A percentile compares a stretch with the other conserved stretches of the same genome.
Evolutionary conservation across 495 filamentous ascomycete species (phyloP).

Genomic region (Diplogelasinospora grovesii): DNA sequence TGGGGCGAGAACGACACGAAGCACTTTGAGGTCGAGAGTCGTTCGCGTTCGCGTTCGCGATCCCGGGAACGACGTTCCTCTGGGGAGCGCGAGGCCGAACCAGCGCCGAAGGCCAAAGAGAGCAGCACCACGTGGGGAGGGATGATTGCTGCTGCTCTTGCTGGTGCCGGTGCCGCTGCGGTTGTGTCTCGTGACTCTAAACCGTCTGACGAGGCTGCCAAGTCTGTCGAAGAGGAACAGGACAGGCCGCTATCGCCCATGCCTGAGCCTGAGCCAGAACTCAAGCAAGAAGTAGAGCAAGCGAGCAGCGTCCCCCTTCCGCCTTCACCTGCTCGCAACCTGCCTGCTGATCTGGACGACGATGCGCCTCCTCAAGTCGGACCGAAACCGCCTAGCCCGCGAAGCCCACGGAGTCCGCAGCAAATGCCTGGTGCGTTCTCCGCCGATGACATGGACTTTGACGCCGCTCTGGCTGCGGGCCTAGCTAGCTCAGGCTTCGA

Average conservation of each 20-base stretch:
- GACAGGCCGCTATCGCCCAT: conserved; percentile 14
- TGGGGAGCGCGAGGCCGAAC: neutral
- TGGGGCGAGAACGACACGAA: conserved; percentile 58
- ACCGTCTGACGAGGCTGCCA: conserved; percentile 9
- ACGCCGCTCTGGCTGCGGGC: conserved; percentile 63
- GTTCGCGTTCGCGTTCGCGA: conserved; percentile 41
- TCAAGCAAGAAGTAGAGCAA: neutral
- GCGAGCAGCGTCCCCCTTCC: too few species aligned
- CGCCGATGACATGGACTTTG: conserved; percentile 60
- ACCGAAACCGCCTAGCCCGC: conserved; percentile 31
- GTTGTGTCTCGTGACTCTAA: neutral
- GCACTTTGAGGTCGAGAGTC: conserved; percentile 52
- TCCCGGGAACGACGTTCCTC: conserved; percentile 12
- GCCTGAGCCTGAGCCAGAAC: neutral
- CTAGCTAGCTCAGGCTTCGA: conserved; percentile 63
- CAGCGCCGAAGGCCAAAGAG: conserved; percentile 22
- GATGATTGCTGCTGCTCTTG: conserved; percentile 33
- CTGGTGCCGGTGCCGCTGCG: conserved; percentile 23
- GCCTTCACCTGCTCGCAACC: too few species aligned
- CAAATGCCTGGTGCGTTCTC: conserved; percentile 47
- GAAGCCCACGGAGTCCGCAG: too few species aligned
- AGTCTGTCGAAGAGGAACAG: conserved; percentile 2
- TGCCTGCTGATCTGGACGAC: conserved; percentile 11
- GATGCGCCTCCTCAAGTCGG: conserved; percentile 18
- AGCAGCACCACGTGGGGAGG: conserved; percentile 35